Base-by-base conservation (phyloP, 306 rosid species). In the Castanea crenata region DNA sequence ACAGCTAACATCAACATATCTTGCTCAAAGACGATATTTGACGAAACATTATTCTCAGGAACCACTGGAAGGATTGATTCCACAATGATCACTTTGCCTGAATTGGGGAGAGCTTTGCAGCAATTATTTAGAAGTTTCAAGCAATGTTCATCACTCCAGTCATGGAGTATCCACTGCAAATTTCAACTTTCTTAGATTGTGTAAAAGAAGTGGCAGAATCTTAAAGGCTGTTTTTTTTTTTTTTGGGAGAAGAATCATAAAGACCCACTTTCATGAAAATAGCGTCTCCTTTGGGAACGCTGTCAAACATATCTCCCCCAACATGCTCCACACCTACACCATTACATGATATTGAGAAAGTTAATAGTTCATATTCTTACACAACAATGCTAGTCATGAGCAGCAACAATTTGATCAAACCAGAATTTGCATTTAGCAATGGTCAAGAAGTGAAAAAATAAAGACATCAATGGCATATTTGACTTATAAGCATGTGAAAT, bases 121-220 rank as follows among this genome's bases (percentile, higher is more conserved):
- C 83, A 81, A 63, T 85, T 73, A 8, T 81, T 85, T 23, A 81
- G 73, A 14, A 85, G 68, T 18, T 74, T 78, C 54, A 75, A 56
- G 80, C 88, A 81, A 13, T 62, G 41, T 27, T 35, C 41, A 35
- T 35, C 2, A 35, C 41, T 35, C 41, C 41, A 35, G 41, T 35
- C 41, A 35, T 35, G 41, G 41, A 35, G 41, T 35, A 35, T 35
- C 41, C 41, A 35, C 41, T 6, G 41, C 41, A 35, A 1, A 44
- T 65, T 16, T 65, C 71, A 65, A 65, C 6, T 11, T 18, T 32
- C 19, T 21, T 16, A 32, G 21, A 32, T 6, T 18, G 32, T 64
- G 46, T 35, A 35, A 8, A 65, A 32, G 35, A 23, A 5, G 21
- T 32, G 18, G 21, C 49, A 65, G 46, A 46, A 35, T 35, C 41